Base-by-base conservation (phyloP, 2,329 filamentous ascomycete genomes). In the Grosmannia clavigera region DNA sequence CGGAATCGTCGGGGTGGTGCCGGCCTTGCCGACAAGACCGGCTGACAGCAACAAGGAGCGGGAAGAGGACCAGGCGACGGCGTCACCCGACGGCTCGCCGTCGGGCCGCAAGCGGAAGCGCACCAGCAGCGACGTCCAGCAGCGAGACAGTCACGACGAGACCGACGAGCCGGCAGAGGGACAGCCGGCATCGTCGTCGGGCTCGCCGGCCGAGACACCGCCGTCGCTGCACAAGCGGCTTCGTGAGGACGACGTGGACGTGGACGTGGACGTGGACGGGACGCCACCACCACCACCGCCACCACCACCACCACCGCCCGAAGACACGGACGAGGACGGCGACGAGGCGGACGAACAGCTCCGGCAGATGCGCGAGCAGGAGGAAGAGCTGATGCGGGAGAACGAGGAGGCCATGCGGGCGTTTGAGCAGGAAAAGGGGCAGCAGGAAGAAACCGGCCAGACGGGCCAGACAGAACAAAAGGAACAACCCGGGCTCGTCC, bases 31-130 rank as follows among this genome's bases (percentile, higher is more conserved):
- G 4, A n/a, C 5, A 1, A 22, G 40, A 12, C 52, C 60, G 59
- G 22, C 35, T 22, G 16, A 22, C 27, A 25, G 31, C 16, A 16
- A 31, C 31, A 31, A 5, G 31, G 31, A 31, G 5, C 31, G 31
- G 31, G 7, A 31, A 31, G 31, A 5, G 29, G 14, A 10, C 38
- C 2, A 31, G 5, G 31, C 65, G 65, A 29, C 35, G 12, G 5
- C 72, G 27, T 77, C 76, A 3, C 77, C 79, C 4, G 73, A 71
- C 48, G 78, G 33, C 33, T 35, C 33, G 33, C 33, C 78, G 59
- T 70, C 76, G 31, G 78, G 80, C 31, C 74, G 81, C 56, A 90
- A 90, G 70, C 81, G 87, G 11, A 90, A 90, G 70, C 79, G 85
- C 55, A 75, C 77, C 11, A 22, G 10, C 29, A 43, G 53, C 43